phyloP scores from a whole-genome alignment of 331 rosid species.

The Stylosanthes scabra region DNA sequence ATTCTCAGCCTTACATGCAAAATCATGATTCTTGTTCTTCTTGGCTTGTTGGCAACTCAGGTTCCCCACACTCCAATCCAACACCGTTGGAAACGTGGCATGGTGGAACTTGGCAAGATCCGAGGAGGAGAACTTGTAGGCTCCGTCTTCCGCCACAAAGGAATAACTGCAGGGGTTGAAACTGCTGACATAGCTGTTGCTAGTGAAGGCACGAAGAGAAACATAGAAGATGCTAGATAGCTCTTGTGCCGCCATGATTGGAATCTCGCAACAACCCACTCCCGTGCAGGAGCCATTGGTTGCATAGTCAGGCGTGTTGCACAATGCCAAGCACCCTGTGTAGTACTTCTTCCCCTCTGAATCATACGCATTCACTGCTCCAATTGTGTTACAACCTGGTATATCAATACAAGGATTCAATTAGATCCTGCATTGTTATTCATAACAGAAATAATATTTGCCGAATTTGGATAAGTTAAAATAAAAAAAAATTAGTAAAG shows the following conservation, averaged over 20 bases:
- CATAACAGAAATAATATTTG: too few relatives aligned
- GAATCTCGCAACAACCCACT: slow-evolving; percentile 46
- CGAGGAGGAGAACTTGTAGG: background rate
- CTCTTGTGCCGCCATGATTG: slow-evolving; percentile 25
- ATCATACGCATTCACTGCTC: background rate
- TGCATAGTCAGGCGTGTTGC: background rate
- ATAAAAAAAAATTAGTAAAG: too few relatives aligned
- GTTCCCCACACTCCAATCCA: slow-evolving; percentile 42
- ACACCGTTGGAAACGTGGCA: slow-evolving; percentile 9
- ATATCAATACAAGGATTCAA: too few relatives aligned
- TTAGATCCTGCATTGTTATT: too few relatives aligned
- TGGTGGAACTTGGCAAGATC: background rate
- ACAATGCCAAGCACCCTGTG: slow-evolving; percentile 35
- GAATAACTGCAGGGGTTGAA: slow-evolving; percentile 44
- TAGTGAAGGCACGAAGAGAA: background rate
- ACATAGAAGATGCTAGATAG: background rate
- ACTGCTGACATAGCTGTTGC: background rate
- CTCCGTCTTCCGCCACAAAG: slow-evolving; percentile 31
- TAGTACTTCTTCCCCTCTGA: background rate
- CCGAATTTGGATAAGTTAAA: too few relatives aligned
- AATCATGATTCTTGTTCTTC: background rate
- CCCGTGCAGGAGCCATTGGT: slow-evolving; percentile 41
- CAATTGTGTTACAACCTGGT: slow-evolving; percentile 28
- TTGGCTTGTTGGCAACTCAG: slow-evolving; percentile 15
- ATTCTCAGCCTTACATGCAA: slow-evolving; percentile 33